Base-by-base conservation (phyloP, 306 rosid genomes). In the Adenanthera pavonina region DNA sequence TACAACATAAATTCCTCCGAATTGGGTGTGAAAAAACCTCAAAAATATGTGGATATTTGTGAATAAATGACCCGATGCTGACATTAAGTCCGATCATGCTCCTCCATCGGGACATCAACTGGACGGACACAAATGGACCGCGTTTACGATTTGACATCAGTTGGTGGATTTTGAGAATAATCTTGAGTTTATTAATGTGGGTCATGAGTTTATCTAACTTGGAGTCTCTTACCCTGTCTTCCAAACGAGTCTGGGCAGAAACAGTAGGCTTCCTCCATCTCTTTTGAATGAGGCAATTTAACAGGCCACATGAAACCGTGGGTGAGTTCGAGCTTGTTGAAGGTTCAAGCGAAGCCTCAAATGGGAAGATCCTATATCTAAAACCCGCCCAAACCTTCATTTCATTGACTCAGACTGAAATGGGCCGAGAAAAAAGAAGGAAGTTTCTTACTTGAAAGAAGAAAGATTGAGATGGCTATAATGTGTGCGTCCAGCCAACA, bases 211-310 rank as follows among this genome's bases (percentile, higher is more conserved):
- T 88, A 86, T 94, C 98, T 16, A 94, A 76, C 52, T 88, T 88
- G 34, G 89, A 57, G 71, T 94, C 97, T 47, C 86, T 83, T 2
- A 85, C 83, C 79, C 94, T 74, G 84, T 88, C 90, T 56, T 94
- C 92, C 40, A 94, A 85, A 62, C 94, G 92, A 67, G 97, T 92
- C 69, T 80, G 95, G 0, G 97, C 97, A 6, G 91, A 86, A n/a
- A 82, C 65, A 1, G 80, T 80, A 0, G 91, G 92, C 74, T 90
- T 90, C 64, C 71, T 87, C 92, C 94, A 94, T 83, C 98, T 84
- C 70, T 52, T 91, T 74, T 90, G 98, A 12, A 41, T 25, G 71
- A 73, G 85, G 14, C 66, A 66, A 74, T 81, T 86, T 81, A 86
- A 90, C 9, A 85, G 91, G 12, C 93, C 86, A 79, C 88, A 88